These are phyloP conservation scores for Fonsecaea monophora DNA, from an alignment of 2,329 filamentous ascomycete species.

Conservation along the genomic window DNA sequence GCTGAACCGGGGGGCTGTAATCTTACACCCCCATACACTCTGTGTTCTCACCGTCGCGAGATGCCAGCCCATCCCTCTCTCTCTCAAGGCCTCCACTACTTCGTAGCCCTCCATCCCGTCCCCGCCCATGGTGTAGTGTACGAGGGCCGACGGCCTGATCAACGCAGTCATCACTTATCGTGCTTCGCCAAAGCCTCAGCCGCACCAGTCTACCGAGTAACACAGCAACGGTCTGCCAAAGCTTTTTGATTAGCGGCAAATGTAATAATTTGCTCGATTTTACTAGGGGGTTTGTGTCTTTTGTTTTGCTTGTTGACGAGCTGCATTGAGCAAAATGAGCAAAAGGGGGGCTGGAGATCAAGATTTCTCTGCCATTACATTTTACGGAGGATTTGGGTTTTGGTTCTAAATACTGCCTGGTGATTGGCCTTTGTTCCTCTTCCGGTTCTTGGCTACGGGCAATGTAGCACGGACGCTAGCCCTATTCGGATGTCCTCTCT, in stretches of 20 bases:
- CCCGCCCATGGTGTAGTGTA: too few relatives aligned
- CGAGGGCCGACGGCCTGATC: not conserved
- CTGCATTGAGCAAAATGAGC: not conserved
- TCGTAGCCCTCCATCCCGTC: not conserved
- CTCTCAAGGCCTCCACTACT: slow-evolving; percentile 1
- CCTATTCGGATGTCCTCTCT: not conserved
- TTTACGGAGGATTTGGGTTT: slow-evolving; percentile 7
- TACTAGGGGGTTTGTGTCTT: not conserved
- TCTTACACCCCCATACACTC: slow-evolving; percentile 29
- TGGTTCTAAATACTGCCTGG: not conserved
- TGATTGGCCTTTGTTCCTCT: not conserved
- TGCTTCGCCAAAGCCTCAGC: not conserved
- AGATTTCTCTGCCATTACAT: slow-evolving; percentile 6
- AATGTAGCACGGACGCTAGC: slow-evolving; percentile 6
- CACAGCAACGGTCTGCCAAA: not conserved
- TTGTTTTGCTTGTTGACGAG: not conserved
- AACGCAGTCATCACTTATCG: slow-evolving; percentile 10
- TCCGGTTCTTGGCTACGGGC: slow-evolving; percentile 6
- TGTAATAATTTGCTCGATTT: not conserved
- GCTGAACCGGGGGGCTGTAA: slow-evolving; percentile 23
- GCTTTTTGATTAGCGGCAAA: not conserved
- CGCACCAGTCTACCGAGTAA: not conserved
- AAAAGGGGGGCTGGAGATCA: not conserved
- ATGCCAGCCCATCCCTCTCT: not conserved
- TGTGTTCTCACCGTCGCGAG: not conserved